Evolutionary conservation across 2,329 filamentous ascomycete species (phyloP), one percentile per base, ranked within the genome.

Genomic region (Aspergillus caelatus): DNA sequence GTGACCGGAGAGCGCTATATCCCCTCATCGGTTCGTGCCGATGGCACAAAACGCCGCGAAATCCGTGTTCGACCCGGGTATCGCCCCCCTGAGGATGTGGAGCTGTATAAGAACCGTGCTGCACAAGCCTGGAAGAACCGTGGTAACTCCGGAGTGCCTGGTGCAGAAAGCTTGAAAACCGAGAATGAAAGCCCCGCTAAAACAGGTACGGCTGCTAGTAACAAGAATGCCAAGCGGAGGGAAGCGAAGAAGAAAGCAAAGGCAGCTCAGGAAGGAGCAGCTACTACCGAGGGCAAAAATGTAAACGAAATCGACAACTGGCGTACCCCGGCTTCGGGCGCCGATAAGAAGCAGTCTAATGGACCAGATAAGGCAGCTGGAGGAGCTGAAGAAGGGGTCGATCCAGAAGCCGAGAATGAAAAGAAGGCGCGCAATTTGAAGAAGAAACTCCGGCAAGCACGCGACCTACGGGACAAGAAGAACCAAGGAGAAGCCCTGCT

Each of bases 31-130:
- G 83, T 88, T 50, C 91, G 96, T 60, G 82, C 95, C 28, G 95
- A 99, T 75, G 95, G 95, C 62, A 93, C 91, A 57, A 92, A 92
- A n/a, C 89, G 95, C 62, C 96, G 92, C 75, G 94, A 97, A 73
- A 98, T 98, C 75, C 92, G 92, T 74, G 93, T 99, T 65, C 89
- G 93, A 34, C 94, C 95, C 0, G 96, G 95, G 60, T 99, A 97
- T 80, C 89, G 89, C 39, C 96, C 95, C 1, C 93, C 94, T 0
- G 95, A 99, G 80, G 95, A 99, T 79, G 90, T 98, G 67, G 93
- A 97, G 75, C 84, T 97, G 53, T 99, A 99, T 86, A 96, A 93
- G 82, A 97, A 96, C 79, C 89, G 92, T 62, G 93, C 90, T 1
- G 94, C 94, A 57, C 91, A 95, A 76, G 88, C 88, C 57, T 97